Base-by-base conservation (phyloP, 2,329 filamentous ascomycete species). In the Beauveria sp. region DNA sequence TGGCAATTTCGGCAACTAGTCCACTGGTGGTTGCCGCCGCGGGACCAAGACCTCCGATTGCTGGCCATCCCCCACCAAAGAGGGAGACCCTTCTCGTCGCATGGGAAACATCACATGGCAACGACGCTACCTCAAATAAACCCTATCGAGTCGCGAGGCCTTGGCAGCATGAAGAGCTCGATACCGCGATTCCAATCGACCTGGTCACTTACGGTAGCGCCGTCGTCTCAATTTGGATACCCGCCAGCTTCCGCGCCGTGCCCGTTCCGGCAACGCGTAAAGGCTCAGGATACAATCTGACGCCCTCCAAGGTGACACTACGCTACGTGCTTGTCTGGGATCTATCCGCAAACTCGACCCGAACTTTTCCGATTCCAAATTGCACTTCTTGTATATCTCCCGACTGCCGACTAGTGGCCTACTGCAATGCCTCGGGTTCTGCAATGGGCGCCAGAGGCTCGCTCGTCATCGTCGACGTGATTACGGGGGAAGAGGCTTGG, bases 211-310 rank as follows among this genome's bases (percentile, higher is more conserved):
- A 76, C 62, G 75, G 74, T 20, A 73, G 70, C 60, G 67, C 73
- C 0, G 72, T 73, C 6, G 72, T 76, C 1, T 77, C 74, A 8
- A 73, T 77, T 28, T 77, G 75, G 75, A 74, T 76, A 51, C 73
- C 74, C 0, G 73, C 75, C 5, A 70, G 65, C 34, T 75, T 74
- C 64, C 71, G 70, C 16, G 70, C 72, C 12, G 67, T 75, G 8
- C 68, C 70, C 1, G 67, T 68, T 9, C 64, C 70, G 3, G 66
- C 67, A 3, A 54, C 67, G 2, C 67, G 67, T 1, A 70, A 70
- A 2, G 64, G 63, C 1, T 30, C 56, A 1, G 71, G 70, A 3
- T 76, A 67, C 63, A 74, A 75, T 55, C 69, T 77, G 1, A 66
- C 66, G 1, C 72, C 72, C 1, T 69, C 71, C 0, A 24, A 65